These are phyloP conservation scores for Metschnikowia kofuensis DNA, from an alignment of 805 yeast species.

Conservation along the genomic window DNA sequence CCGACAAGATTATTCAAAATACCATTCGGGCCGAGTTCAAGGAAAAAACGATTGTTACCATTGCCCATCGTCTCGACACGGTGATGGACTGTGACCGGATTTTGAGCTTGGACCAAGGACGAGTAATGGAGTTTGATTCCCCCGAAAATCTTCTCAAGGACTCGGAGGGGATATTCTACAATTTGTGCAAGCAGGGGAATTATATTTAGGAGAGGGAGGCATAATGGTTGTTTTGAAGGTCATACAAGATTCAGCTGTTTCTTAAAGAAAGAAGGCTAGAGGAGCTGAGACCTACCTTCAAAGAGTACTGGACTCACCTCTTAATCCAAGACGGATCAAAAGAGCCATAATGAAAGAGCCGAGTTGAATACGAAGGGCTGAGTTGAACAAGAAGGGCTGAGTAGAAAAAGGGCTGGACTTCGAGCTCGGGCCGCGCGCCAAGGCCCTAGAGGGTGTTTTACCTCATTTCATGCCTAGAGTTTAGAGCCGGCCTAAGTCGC, in stretches of 20 bases:
- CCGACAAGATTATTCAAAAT: constrained; percentile 27
- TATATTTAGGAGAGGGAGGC: constrained; percentile 11
- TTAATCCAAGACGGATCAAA: neutral
- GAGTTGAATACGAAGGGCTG: neutral
- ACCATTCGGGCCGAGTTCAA: constrained; percentile 25
- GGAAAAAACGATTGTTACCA: constrained; percentile 26
- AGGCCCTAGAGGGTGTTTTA: too few species aligned
- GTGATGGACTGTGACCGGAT: constrained; percentile 28
- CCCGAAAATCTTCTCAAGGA: constrained; percentile 51
- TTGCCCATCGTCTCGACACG: constrained; percentile 28
- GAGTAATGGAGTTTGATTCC: constrained; percentile 22
- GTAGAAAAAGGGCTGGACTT: neutral
- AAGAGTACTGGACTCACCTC: too few species aligned
- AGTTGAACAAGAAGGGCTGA: neutral
- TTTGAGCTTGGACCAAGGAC: constrained; percentile 23
- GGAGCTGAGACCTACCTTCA: too few species aligned
- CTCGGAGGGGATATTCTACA: constrained; percentile 45
- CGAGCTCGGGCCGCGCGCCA: neutral
- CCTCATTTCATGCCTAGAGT: too few species aligned
- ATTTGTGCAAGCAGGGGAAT: constrained; percentile 48
- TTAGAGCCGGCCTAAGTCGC: neutral
- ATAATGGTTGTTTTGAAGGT: too few species aligned
- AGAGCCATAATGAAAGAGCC: neutral
- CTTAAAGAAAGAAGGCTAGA: too few species aligned
- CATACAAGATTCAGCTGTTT: too few species aligned